A percentile compares a stretch with the other conserved stretches of the same genome.
These are phyloP conservation scores for Salicornia ramosissima DNA, from an alignment of 148 eudicot species.

Conservation along the genomic window DNA sequence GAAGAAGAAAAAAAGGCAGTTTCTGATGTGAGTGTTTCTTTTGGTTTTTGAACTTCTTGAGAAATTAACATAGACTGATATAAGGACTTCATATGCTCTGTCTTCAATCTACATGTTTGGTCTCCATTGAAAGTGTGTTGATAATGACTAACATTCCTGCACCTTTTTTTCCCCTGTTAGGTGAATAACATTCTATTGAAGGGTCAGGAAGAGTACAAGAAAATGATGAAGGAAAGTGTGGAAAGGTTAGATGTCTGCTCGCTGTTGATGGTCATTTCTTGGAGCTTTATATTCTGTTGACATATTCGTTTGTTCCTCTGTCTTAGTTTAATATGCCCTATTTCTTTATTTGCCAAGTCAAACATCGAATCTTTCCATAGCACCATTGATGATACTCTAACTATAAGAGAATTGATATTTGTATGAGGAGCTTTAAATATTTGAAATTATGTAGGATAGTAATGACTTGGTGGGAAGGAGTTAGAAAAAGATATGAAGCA, in stretches of 20 bases:
- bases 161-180: conserved; percentile 27
- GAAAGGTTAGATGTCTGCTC: conserved; percentile 51
- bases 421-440: not conserved
- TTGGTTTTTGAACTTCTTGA: not conserved
- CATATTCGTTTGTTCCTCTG: not conserved
- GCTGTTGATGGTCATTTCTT: not conserved
- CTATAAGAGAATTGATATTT: not conserved
- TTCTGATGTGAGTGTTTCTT: conserved; percentile 38
- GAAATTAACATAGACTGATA: not conserved
- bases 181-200: conserved; percentile 56
- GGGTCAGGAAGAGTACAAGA: conserved; percentile 61
- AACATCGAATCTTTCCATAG: not conserved
- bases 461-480: too few relatives aligned
- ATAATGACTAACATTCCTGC: not conserved
- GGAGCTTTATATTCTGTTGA: not conserved
- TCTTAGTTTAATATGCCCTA: too few relatives aligned
- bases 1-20: conserved; percentile 48
- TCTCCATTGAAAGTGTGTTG: not conserved
- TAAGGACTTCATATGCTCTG: not conserved
- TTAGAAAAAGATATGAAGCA: too few relatives aligned
- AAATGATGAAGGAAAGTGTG: conserved; percentile 47
- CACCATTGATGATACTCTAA: not conserved
- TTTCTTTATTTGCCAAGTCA: not conserved
- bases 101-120: not conserved
- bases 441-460: not conserved